Percentiles rank a stretch among this genome's conserved stretches.
Evolutionary conservation across 176 grass and related monocot species (phyloP).

Genomic region (Oryza meyeriana): DNA sequence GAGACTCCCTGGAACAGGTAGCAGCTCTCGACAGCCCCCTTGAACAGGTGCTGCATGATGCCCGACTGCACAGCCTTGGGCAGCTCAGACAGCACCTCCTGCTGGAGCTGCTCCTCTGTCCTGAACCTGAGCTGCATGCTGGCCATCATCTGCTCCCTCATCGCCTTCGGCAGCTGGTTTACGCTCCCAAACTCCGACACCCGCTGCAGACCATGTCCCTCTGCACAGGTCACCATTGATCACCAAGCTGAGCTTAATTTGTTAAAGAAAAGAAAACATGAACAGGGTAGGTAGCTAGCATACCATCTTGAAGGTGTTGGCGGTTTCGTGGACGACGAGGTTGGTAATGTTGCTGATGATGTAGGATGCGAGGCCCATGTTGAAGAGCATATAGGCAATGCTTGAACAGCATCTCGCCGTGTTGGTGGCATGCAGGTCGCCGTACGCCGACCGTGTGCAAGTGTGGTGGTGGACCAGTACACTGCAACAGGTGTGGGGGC

Average conservation of each 20-base stretch:
- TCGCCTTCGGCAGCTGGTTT: conserved; percentile 23
- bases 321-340: conserved; percentile 49
- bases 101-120: conserved; percentile 37
- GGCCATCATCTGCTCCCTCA: conserved; percentile 36
- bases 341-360: conserved; percentile 75
- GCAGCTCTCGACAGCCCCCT: background rate
- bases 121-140: conserved; percentile 49
- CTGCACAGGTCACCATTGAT: background rate
- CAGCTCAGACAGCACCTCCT: conserved; percentile 37
- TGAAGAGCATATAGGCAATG: conserved; percentile 60
- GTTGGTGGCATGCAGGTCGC: conserved; percentile 60
- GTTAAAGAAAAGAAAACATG: background rate
- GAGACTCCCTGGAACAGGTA: conserved; percentile 56
- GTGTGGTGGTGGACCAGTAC: conserved; percentile 68
- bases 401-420: conserved; percentile 50
- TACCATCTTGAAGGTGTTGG: conserved; percentile 30
- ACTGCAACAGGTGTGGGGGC: conserved; percentile 44
- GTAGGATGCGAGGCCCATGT: conserved; percentile 59
- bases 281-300: too few relatives aligned
- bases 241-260: background rate
- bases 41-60: conserved; percentile 46
- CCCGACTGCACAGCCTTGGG: conserved; percentile 38
- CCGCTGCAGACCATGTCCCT: conserved; percentile 26
- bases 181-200: conserved; percentile 27
- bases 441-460: conserved; percentile 60